Percentiles rank a stretch among this genome's conserved stretches.
Evolutionary conservation across 257 asterid genomes (phyloP).

Genomic region (Rhazya stricta): DNA sequence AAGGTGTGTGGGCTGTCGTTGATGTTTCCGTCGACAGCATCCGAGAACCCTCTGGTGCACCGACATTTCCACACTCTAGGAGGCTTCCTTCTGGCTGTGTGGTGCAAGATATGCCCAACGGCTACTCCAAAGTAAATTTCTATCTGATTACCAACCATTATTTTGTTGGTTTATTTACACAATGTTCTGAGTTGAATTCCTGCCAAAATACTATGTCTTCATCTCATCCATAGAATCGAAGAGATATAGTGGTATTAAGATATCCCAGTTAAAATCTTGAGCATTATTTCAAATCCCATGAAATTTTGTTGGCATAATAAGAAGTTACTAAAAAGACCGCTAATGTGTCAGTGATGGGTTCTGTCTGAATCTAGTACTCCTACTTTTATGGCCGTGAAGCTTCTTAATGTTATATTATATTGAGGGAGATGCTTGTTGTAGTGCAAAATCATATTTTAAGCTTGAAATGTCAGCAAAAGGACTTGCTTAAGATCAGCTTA

Average conservation of each 20-base stretch:
- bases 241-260: slow-evolving; percentile 1
- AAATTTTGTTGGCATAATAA: background rate
- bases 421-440: slow-evolving; percentile 39
- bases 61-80: slow-evolving; percentile 46
- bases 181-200: background rate
- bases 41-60: slow-evolving; percentile 40
- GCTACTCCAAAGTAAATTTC: slow-evolving; percentile 72
- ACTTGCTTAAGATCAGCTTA: slow-evolving; percentile 28
- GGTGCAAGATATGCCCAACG: slow-evolving; percentile 95
- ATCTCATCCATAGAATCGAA: background rate
- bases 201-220: slow-evolving; percentile 34
- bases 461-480: slow-evolving; percentile 14
- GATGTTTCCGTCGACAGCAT: slow-evolving; percentile 74
- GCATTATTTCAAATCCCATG: background rate
- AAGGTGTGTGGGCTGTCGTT: slow-evolving; percentile 92
- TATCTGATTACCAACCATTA: slow-evolving; percentile 17
- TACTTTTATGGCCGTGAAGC: slow-evolving; percentile 21
- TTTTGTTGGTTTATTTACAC: slow-evolving; percentile 19
- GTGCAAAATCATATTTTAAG: slow-evolving; percentile 28
- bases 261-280: slow-evolving; percentile 17
- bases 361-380: slow-evolving; percentile 19
- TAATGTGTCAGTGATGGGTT: slow-evolving; percentile 7
- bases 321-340: background rate
- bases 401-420: slow-evolving; percentile 16
- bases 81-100: slow-evolving; percentile 95